These are phyloP conservation scores for Spinacia oleracea DNA, from an alignment of 179 eudicot genomes.

Conservation along the genomic window DNA sequence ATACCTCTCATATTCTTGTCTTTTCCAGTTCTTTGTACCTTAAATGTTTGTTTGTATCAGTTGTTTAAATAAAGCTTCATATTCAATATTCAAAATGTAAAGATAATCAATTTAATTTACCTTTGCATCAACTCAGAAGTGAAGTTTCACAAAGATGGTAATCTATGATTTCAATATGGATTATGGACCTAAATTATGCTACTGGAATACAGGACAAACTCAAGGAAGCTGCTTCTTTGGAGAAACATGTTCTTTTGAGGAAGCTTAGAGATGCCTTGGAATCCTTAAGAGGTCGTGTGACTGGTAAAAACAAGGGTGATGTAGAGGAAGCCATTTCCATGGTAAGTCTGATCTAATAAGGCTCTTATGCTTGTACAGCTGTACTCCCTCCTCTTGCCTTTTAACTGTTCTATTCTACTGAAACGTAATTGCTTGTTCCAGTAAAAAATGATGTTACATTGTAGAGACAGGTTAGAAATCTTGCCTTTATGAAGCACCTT, in stretches of 20 bases:
- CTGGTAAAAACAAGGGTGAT: conserved; percentile 87
- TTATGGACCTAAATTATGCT: conserved; percentile 24
- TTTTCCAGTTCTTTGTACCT: neutral
- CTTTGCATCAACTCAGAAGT: neutral
- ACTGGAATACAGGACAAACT: conserved; percentile 64
- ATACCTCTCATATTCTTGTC: neutral
- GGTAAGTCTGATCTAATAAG: conserved; percentile 45
- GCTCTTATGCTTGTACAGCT: neutral
- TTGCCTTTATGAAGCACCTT: neutral
- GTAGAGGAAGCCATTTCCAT: conserved; percentile 83
- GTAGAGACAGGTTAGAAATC: neutral
- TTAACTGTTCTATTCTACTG: neutral
- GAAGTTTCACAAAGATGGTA: neutral
- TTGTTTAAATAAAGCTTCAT: neutral
- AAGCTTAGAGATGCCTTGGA: conserved; percentile 97
- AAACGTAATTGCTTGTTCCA: neutral
- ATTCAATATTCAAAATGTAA: neutral
- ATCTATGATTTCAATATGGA: conserved; percentile 2
- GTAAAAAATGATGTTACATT: neutral
- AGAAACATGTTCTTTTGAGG: conserved; percentile 89
- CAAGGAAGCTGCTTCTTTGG: conserved; percentile 86
- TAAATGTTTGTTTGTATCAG: neutral
- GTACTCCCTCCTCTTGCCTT: neutral
- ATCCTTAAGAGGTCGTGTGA: conserved; percentile 79
- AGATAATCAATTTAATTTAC: neutral